These are phyloP conservation scores for Solanum bulbocastanum DNA, from an alignment of 257 asterid species.

Conservation along the genomic window DNA sequence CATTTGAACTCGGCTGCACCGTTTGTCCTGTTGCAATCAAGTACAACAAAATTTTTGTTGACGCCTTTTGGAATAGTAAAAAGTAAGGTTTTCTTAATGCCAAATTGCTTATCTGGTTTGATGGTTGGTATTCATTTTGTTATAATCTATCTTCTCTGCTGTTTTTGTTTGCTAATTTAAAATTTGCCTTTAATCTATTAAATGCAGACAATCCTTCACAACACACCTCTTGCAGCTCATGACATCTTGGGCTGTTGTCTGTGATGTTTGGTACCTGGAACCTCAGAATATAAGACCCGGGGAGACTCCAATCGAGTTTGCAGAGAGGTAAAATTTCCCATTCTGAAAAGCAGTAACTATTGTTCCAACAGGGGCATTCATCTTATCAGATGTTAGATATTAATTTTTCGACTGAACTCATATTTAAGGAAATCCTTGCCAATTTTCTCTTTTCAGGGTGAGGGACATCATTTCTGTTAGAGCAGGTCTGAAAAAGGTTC, in stretches of 20 bases:
- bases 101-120: background rate
- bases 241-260: conserved; percentile 99
- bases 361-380: background rate
- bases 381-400: background rate
- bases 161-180: background rate
- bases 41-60: conserved; percentile 94
- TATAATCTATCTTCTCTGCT: background rate
- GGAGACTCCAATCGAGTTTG: conserved; percentile 91
- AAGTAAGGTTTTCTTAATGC: conserved; percentile 32
- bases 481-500: conserved; percentile 65
- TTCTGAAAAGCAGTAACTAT: background rate
- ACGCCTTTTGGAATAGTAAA: conserved; percentile 97
- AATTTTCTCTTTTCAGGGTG: conserved; percentile 45
- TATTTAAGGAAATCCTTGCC: background rate
- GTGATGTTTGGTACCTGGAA: conserved; percentile 98
- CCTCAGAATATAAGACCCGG: conserved; percentile 88
- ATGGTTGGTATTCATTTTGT: background rate
- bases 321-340: conserved; percentile 58
- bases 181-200: background rate
- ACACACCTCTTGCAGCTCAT: conserved; percentile 92
- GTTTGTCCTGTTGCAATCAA: conserved; percentile 97
- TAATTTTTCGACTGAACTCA: background rate
- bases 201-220: conserved; percentile 87
- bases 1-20: conserved; percentile 91
- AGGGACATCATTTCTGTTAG: conserved; percentile 88